Evolutionary conservation across 148 eudicot genomes (phyloP).

Genomic region (Rheum nobile): DNA sequence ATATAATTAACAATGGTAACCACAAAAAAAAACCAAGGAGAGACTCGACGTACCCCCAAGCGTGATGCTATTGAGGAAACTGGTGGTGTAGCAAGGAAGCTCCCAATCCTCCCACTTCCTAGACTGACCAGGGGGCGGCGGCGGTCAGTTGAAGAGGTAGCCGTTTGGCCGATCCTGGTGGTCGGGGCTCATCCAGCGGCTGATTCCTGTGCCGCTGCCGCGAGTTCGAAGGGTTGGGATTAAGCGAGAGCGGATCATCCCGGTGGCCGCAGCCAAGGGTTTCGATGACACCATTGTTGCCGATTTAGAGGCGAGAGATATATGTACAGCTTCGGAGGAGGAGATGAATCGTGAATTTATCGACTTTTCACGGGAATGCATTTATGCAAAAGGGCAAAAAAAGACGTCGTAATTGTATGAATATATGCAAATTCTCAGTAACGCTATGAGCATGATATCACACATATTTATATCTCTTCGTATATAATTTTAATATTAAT

Average conservation of each 20-base stretch:
- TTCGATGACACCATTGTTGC: constrained; percentile 33
- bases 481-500: no score
- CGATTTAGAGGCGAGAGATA: background rate
- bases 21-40: background rate
- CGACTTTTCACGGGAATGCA: background rate
- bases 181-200: constrained; percentile 69
- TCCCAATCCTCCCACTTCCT: constrained; percentile 98
- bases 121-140: constrained; percentile 68
- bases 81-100: constrained; percentile 86
- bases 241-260: constrained; percentile 38
- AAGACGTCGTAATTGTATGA: no score
- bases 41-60: background rate
- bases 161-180: constrained; percentile 96
- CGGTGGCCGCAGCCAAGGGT: constrained; percentile 38
- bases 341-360: background rate
- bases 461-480: no score
- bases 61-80: constrained; percentile 39
- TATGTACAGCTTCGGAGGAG: background rate
- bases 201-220: constrained; percentile 30
- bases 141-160: constrained; percentile 65
- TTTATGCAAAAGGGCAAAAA: no score
- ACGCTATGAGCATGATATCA: no score
- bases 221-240: constrained; percentile 44
- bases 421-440: no score
- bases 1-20: background rate